Evolutionary conservation across 2,329 filamentous ascomycete species (phyloP).

Genomic region (Fusarium fracticaudum): DNA sequence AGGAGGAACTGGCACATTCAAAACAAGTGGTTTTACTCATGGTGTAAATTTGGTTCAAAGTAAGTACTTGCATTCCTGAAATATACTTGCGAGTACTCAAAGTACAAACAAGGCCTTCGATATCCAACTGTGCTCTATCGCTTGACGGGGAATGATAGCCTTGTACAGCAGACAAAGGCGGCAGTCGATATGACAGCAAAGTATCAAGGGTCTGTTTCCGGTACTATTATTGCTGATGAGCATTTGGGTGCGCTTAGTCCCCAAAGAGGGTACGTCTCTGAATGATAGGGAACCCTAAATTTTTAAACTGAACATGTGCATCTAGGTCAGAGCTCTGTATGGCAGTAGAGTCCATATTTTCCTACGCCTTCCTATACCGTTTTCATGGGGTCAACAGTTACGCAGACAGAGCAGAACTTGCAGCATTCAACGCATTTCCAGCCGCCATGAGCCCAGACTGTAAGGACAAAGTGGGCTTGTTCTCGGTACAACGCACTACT

Average conservation of each 20-base stretch:
- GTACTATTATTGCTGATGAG: neutral
- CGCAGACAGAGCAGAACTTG: neutral
- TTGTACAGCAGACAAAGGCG: neutral
- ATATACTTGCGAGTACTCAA: neutral
- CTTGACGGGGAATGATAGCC: neutral
- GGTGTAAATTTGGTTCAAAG: neutral
- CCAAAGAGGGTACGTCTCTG: neutral
- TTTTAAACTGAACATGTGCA: neutral
- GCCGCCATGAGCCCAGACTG: neutral
- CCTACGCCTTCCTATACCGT: neutral
- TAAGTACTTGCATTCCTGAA: neutral
- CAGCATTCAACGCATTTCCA: neutral
- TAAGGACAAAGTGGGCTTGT: neutral
- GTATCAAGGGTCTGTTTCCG: neutral
- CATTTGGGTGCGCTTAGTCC: neutral
- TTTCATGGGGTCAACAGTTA: neutral
- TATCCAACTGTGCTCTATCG: neutral
- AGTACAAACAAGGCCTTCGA: neutral
- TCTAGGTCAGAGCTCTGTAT: neutral
- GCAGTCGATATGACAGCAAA: neutral
- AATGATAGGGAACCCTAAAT: neutral
- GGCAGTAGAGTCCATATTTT: neutral
- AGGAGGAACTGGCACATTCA: neutral
- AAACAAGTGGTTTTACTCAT: neutral
- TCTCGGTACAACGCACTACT: neutral